These are phyloP conservation scores for Populus simonii DNA, from an alignment of 345 rosid species.

Conservation along the genomic window DNA sequence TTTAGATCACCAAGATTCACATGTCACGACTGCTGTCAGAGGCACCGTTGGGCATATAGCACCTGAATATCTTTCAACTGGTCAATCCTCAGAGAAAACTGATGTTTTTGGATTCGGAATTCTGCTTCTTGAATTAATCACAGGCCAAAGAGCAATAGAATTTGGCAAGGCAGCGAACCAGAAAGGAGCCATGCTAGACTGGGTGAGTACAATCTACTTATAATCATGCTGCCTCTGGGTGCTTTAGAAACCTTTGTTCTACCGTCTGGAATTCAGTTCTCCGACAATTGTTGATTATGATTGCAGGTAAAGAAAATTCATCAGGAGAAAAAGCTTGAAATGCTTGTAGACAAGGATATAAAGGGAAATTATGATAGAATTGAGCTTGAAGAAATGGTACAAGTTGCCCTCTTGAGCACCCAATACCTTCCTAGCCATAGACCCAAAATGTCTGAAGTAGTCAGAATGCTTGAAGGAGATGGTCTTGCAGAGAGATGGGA, in stretches of 20 bases:
- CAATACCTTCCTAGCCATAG: conserved; percentile 86
- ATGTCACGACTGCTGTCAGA: conserved; percentile 92
- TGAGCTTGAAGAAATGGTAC: conserved; percentile 92
- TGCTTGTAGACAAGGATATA: conserved; percentile 84
- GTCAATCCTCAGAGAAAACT: conserved; percentile 95
- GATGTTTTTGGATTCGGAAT: conserved; percentile 97
- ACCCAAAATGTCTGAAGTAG: conserved; percentile 96
- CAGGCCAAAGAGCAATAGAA: conserved; percentile 92
- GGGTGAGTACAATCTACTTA: conserved; percentile 46
- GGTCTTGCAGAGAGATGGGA: conserved; percentile 98
- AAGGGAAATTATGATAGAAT: conserved; percentile 72
- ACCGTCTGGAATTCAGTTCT: background rate
- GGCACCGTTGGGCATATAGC: conserved; percentile 99
- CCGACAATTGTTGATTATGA: background rate
- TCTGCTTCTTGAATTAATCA: conserved; percentile 83
- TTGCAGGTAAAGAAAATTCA: conserved; percentile 81
- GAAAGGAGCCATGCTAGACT: conserved; percentile 92
- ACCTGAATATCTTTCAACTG: conserved; percentile 96
- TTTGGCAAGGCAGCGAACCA: conserved; percentile 92
- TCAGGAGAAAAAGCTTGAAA: conserved; percentile 83
- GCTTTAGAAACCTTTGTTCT: background rate
- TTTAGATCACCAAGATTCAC: conserved; percentile 94
- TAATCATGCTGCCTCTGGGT: background rate
- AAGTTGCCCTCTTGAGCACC: conserved; percentile 86
- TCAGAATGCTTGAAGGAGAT: conserved; percentile 97